These are phyloP conservation scores for rapeseed (Brassica napus) DNA, from an alignment of 345 rosid species.

Conservation along the genomic window Da-Ae NC_063436.1:2181501-2182000, in stretches of 20 bases:
- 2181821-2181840: constrained; percentile 44
- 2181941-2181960: constrained; percentile 92
- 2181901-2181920: constrained; percentile 96
- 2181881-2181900: constrained; percentile 97
- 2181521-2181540: constrained; percentile 88
- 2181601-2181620: constrained; percentile 73
- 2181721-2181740: constrained; percentile 81
- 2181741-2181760: background rate
- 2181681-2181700: constrained; percentile 90
- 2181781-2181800: background rate
- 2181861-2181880: constrained; percentile 97
- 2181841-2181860: constrained; percentile 86
- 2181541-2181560: constrained; percentile 97
- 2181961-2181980: constrained; percentile 83
- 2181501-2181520: constrained; percentile 92
- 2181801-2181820: constrained; percentile 2
- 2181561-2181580: constrained; percentile 86
- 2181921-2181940: constrained; percentile 76
- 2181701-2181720: constrained; percentile 78
- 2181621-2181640: constrained; percentile 29
- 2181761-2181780: background rate
- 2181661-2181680: constrained; percentile 53
- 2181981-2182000: constrained; percentile 71
- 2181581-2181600: constrained; percentile 94
- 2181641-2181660: constrained; percentile 21